phyloP scores from a whole-genome alignment of 768 basidiomycete genomes.

The Sarcomyxa edulis region DNA sequence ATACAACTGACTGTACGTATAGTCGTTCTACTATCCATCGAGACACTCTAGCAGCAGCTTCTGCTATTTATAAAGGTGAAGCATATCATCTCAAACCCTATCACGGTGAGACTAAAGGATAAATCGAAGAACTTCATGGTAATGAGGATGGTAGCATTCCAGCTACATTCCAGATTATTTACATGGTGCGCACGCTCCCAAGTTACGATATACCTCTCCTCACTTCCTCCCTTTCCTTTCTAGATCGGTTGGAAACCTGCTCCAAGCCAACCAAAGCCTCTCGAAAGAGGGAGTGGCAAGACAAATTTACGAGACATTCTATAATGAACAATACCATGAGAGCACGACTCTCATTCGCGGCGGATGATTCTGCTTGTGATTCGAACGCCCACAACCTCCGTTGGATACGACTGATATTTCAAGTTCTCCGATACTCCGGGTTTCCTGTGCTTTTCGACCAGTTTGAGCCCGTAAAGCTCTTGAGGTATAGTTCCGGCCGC shows the following conservation, averaged over 20 bases:
- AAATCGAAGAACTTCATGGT: conserved; percentile 69
- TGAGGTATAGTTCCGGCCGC: no score
- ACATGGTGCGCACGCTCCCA: conserved; percentile 56
- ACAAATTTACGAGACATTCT: conserved; percentile 61
- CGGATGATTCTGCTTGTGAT: no score
- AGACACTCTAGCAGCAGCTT: conserved; percentile 87
- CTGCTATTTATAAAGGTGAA: conserved; percentile 90
- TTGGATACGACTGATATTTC: no score
- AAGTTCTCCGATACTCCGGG: no score
- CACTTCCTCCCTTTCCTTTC: not conserved
- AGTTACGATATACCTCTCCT: not conserved
- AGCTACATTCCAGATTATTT: conserved; percentile 95
- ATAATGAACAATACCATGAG: conserved; percentile 12
- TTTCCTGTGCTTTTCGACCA: no score
- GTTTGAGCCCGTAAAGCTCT: no score
- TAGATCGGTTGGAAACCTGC: conserved; percentile 86
- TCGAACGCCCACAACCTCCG: no score
- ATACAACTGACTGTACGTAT: conserved; percentile 12
- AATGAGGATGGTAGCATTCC: conserved; percentile 79
- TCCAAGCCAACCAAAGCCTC: conserved; percentile 57
- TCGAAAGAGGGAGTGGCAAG: conserved; percentile 57
- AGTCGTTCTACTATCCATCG: conserved; percentile 60
- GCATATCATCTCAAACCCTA: conserved; percentile 6
- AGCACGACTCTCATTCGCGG: no score
- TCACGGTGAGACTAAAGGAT: no score